Conservation (phyloP, 2,329 filamentous ascomycete genomes). For the Fusarium tjaetaba region DNA sequence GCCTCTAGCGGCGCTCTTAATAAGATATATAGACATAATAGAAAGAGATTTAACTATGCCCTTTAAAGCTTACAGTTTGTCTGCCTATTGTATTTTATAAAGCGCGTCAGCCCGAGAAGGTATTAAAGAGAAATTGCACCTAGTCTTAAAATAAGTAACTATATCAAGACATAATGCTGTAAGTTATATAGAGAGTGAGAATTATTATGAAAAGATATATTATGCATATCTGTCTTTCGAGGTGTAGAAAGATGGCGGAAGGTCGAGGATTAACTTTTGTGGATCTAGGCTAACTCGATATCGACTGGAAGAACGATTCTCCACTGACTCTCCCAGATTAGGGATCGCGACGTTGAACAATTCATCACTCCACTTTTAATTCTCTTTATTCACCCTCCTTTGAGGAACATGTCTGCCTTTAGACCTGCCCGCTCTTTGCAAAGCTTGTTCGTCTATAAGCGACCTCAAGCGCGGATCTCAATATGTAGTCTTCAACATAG, state of each 20-base stretch:
- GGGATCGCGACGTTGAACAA: not conserved
- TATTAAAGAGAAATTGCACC: too few relatives aligned
- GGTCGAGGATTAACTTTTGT: not conserved
- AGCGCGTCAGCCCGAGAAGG: too few relatives aligned
- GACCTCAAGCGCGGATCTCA: not conserved
- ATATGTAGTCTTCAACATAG: not conserved
- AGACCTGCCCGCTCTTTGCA: not conserved
- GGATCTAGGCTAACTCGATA: not conserved
- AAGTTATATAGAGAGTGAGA: too few relatives aligned
- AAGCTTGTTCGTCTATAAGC: not conserved
- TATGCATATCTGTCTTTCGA: too few relatives aligned
- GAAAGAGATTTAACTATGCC: too few relatives aligned
- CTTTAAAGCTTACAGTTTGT: too few relatives aligned
- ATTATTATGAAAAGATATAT: too few relatives aligned
- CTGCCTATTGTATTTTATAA: too few relatives aligned
- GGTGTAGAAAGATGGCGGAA: not conserved
- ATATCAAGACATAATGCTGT: too few relatives aligned
- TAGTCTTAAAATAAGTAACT: too few relatives aligned
- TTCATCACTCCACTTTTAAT: not conserved
- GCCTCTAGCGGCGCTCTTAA: too few relatives aligned
- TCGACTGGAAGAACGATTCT: not conserved
- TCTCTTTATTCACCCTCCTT: not conserved
- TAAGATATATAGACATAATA: too few relatives aligned
- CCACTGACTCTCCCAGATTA: not conserved
- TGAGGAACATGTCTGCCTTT: not conserved